Base-by-base conservation (phyloP, 805 yeast species). In the Wickerhamiella azyma region DNA sequence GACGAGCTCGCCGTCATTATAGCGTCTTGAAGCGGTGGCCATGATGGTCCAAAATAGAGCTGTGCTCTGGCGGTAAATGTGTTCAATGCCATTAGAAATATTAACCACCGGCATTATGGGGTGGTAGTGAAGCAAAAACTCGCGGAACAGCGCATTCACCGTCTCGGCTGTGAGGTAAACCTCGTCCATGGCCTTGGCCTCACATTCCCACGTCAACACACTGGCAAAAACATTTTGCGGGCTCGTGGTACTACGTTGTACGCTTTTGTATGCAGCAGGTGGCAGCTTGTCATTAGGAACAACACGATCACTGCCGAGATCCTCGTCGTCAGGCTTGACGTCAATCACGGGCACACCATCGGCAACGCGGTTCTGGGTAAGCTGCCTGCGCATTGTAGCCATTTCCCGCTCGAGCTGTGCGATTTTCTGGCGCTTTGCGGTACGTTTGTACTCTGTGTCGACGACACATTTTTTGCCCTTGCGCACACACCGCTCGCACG, bases 21-120 rank as follows among this genome's bases (percentile, higher is more conserved):
- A 70, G 47, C 94, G 69, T 49, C 98, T 72, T 38, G 86, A 65
- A 0, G 94, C 84, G 1, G 85, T 81, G 36, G 85, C 75, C 76
- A 88, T 79, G 13, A 89, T 79, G 0, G 89, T 88, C 98, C 98
- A 89, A 58, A 89, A 89, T 16, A 89, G 66, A 2, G 89, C 80
- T 0, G 96, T 96, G 48, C 96, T 85, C 14, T 83, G 68, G 48
- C 76, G 64, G 60, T 82, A 84, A 8, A 88, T 72, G 40, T 77
- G 66, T 54, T 86, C 96, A 1, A 94, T 92, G 9, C 96, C 95
- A 50, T 74, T 75, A 6, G 67, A 52, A 2, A 89, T 72, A 58
- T 89, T 94, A 2, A 89, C 92, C 1, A 89, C 82, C 0, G 97
- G 97, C 41, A 92, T 59, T 43, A 82, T 77, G 1, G 85, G 82